Evolutionary conservation across 1,284 basidiomycete genomes (phyloP), one percentile per base, ranked within the genome.

Genomic region (Coniferiporia weirii): DNA sequence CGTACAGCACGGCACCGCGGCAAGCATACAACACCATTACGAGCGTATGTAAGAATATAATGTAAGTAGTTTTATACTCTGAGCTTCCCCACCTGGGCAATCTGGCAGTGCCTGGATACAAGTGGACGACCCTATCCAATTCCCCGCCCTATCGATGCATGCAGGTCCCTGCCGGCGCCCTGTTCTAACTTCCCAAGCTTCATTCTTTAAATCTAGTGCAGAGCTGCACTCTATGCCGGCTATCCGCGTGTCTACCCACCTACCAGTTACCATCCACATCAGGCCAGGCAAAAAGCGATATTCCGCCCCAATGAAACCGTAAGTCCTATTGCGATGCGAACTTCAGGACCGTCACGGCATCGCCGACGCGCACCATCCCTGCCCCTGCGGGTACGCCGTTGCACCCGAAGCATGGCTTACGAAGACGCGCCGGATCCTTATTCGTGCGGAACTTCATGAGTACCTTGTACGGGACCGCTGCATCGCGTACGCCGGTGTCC

Each of bases 381-480:
- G 55, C 8, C 17, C 69, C 75, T 0, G 66, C 68, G 6, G 80
- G 75, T 12, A 82, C 74, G 0, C 74, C 84, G 66, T 89, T 85
- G 66, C 78, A 80, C 2, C 87, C 87, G 50, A 89, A 76, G 65
- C 84, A 87, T 2, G 86, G 75, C 64, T 77, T 78, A 70, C 73
- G 71, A 60, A 74, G 75, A 2, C 73, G 64, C 17, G 55, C 66
- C 0, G 79, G 77, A 66, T 86, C 81, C 54, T 84, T 63, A 7
- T 81, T 81, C 17, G 70, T 78, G 32, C 87, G 79, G 67, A 85
- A 84, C 73, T 85, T 86, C 79, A 83, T 82, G 9, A 89, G 69
- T 17, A 83, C 79, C 70, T 89, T 89, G 73, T 77, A 87, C 4
- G 89, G 89, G 2, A 91, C 85, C 1, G 86, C 85, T 19, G 76